Conservation (phyloP, 768 basidiomycete genomes). For the Suillus clintonianus region DNA sequence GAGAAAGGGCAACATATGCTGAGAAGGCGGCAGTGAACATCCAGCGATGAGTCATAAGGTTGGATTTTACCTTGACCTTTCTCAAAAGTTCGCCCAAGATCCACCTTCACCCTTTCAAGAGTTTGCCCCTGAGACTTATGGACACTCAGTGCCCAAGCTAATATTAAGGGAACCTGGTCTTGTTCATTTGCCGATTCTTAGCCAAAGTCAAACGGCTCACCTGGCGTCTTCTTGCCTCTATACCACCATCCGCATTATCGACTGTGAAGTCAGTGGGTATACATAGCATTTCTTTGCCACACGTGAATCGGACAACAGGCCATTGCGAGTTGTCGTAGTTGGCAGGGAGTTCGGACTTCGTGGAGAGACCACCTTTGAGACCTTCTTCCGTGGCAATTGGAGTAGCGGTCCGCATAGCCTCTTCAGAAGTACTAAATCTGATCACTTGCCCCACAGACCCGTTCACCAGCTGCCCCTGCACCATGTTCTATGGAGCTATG, state of each 20-base stretch:
- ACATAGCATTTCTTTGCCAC: conserved; percentile 46
- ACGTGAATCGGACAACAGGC: conserved; percentile 64
- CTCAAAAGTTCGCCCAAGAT: conserved; percentile 76
- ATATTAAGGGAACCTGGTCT: conserved; percentile 53
- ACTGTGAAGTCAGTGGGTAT: conserved; percentile 64
- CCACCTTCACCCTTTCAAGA: conserved; percentile 78
- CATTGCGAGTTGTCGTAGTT: conserved; percentile 37
- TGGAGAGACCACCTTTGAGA: conserved; percentile 18
- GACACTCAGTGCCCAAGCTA: conserved; percentile 88
- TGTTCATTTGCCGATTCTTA: conserved; percentile 40
- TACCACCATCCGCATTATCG: conserved; percentile 55
- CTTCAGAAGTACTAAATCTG: conserved; percentile 44
- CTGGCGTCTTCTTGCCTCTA: conserved; percentile 64
- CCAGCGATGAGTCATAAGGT: background rate
- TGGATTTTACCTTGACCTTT: conserved; percentile 64
- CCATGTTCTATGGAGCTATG: conserved; percentile 51
- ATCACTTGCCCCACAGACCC: conserved; percentile 64
- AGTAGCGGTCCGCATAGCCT: conserved; percentile 40
- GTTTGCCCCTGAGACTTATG: conserved; percentile 94
- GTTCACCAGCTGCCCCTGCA: conserved; percentile 70
- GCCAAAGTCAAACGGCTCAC: conserved; percentile 48
- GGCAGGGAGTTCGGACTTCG: conserved; percentile 23
- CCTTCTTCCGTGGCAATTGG: conserved; percentile 40
- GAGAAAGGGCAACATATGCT: conserved; percentile 76
- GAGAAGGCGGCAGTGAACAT: background rate